Base-by-base conservation (phyloP, 2,329 filamentous ascomycete species). In the Fusarium succisae region DNA sequence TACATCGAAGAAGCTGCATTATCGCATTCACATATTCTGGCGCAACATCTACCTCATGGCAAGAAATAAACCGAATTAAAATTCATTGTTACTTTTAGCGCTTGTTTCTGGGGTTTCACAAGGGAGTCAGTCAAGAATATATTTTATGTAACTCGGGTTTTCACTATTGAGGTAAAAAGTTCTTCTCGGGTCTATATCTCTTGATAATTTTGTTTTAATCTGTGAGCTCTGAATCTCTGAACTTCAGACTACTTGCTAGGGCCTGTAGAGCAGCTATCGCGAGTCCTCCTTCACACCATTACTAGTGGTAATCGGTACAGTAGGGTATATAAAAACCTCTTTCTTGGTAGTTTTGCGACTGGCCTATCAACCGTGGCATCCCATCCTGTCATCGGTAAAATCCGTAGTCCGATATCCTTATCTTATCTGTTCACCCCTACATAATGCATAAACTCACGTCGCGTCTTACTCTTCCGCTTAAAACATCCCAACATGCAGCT, bases 401-500 rank as follows among this genome's bases (percentile, higher is more conserved):
- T 32, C 22, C 15, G 30, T 38, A 38, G 32, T 53, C n/a, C 32
- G 10, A 24, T 26, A 37, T 22, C 32, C 17, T 35, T 22, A 38
- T 53, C 50, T 28, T 53, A 73, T 57, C 66, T 54, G 70, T 93
- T 90, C 67, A 95, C 82, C 47, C 89, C 89, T 43, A 92, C 85
- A 47, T 98, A 87, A 78, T 92, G 98, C 80, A 99, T 85, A 80
- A 99, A 99, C 83, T 99, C 96, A 81, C 98, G 97, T 78, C 96
- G 88, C 14, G 95, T 98, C 88, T 98, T 98, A 69, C 94, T 94
- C 78, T 94, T 94, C 68, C 92, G 92, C 80, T 97, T 92, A 87
- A 99, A 97, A 79, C 94, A 95, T 43, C 96, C 96, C n/a, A 98
- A 89, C 84, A 99, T 97, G 81, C 96, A 98, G 85, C 95, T 98